Evolutionary conservation across 2,329 filamentous ascomycete species (phyloP), one percentile per base, ranked within the genome.

Genomic region (Fusarium anguioides): DNA sequence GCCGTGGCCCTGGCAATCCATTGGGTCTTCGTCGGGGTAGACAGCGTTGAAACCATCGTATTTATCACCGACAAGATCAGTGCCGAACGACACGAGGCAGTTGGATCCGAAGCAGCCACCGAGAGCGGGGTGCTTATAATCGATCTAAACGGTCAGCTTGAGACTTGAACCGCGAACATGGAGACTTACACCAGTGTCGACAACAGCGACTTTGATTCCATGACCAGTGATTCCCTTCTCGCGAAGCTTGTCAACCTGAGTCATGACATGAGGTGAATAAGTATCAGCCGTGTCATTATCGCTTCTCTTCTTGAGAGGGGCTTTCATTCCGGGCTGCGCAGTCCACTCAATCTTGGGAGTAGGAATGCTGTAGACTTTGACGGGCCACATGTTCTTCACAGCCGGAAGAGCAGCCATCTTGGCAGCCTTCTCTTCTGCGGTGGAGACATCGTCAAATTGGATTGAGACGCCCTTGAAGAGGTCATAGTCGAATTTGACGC

Each of bases 81-180:
- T 80, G 17, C 88, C 88, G 58, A 82, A 84, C 7, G 81, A 79
- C 12, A 91, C 85, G 40, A 89, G 78, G 71, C 84, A 89, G 12
- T 82, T 85, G 2, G 79, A 68, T 4, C 88, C 89, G 72, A 89
- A 90, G 70, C 88, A 88, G 31, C 86, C 87, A 26, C 88, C 89
- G 2, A 91, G 82, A 20, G 86, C 86, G 4, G 87, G 85, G 69
- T 90, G 88, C 3, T 78, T 81, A 73, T 89, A 90, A 72, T 91
- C 88, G 47, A 89, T 80, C 83, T 84, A 40, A 26, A 3, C 20
- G 5, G 52, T 64, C 11, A 64, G 50, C 15, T 4, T 8, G 15
- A 0, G 1, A 18, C 14, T 4, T 6, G 8, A 15, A 2, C 1
- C 0, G 15, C 18, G 3, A 2, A 2, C 0, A 15, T 1, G 4